Conservation (phyloP, 164 flowering plant genomes). For the Chimonanthus praecox region DNA sequence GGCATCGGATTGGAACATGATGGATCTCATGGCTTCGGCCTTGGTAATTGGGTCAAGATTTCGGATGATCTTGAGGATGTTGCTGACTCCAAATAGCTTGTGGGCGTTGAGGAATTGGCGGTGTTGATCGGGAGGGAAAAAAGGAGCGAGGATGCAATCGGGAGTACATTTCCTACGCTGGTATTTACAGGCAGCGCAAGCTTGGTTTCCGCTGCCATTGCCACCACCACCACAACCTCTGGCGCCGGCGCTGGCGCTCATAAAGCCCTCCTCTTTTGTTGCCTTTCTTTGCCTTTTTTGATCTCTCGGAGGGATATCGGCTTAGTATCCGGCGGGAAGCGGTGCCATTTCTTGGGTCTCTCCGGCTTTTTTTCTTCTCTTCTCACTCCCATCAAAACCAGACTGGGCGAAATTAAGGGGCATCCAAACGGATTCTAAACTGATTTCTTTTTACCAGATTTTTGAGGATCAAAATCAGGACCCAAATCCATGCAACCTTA, state of each 20-base stretch:
- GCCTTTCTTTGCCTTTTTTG: background rate
- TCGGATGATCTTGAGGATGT: conserved; percentile 43
- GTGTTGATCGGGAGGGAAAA: conserved; percentile 54
- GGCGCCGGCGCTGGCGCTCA: no score
- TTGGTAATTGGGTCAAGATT: conserved; percentile 26
- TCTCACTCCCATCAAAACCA: background rate
- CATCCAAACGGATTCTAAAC: no score
- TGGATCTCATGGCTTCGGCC: conserved; percentile 50
- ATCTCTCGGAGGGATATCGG: background rate
- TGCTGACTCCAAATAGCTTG: conserved; percentile 68
- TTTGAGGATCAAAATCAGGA: no score
- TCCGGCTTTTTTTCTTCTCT: conserved; percentile 6
- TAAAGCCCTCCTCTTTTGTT: no score
- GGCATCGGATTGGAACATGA: conserved; percentile 47
- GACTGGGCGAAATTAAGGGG: background rate
- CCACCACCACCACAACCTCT: background rate
- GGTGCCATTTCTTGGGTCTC: background rate
- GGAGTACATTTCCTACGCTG: conserved; percentile 67
- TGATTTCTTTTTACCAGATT: no score
- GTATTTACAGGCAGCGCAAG: conserved; percentile 78
- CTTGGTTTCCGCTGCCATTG: conserved; percentile 25
- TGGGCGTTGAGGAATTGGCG: conserved; percentile 60
- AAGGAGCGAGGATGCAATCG: conserved; percentile 62
- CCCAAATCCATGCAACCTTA: no score
- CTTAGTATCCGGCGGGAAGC: background rate